phyloP scores from a whole-genome alignment of 495 filamentous ascomycete species.

The Staphylotrichum longicolle region DNA sequence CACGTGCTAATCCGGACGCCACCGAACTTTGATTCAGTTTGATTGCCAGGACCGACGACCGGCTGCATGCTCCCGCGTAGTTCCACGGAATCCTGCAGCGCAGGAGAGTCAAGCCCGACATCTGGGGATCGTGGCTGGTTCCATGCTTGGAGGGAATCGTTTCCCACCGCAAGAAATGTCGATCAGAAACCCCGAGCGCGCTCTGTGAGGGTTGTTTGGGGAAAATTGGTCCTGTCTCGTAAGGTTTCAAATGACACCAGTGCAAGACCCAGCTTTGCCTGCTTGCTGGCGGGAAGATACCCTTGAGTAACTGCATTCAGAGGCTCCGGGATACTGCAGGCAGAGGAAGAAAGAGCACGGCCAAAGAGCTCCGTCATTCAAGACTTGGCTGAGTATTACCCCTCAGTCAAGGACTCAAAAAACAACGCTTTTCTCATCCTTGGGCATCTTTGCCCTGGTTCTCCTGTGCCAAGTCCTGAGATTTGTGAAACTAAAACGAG shows the following conservation, averaged over 20 bases:
- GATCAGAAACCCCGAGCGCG: background rate
- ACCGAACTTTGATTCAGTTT: conserved; percentile 20
- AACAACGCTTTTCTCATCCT: background rate
- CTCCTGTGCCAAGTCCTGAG: background rate
- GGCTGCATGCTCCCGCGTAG: conserved; percentile 17
- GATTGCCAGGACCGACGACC: conserved; percentile 20
- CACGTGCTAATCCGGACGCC: conserved; percentile 16
- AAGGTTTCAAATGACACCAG: background rate
- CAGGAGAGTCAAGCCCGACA: background rate
- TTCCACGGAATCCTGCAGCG: conserved; percentile 11
- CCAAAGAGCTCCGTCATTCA: background rate
- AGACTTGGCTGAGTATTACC: too few species aligned
- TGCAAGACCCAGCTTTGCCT: background rate
- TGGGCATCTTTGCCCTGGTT: background rate
- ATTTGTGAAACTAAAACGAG: too few species aligned
- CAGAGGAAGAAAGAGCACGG: background rate
- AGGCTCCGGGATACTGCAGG: conserved; percentile 7
- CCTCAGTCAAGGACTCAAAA: background rate
- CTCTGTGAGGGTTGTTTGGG: conserved; percentile 5
- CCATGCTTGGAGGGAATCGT: background rate
- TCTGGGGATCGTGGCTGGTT: background rate
- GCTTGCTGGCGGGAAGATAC: background rate
- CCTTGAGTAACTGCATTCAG: background rate
- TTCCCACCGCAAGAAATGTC: background rate
- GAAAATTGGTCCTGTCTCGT: background rate